Evolutionary conservation across 2,329 filamentous ascomycete genomes (phyloP).

Genomic region (Penicillium crustosum): DNA sequence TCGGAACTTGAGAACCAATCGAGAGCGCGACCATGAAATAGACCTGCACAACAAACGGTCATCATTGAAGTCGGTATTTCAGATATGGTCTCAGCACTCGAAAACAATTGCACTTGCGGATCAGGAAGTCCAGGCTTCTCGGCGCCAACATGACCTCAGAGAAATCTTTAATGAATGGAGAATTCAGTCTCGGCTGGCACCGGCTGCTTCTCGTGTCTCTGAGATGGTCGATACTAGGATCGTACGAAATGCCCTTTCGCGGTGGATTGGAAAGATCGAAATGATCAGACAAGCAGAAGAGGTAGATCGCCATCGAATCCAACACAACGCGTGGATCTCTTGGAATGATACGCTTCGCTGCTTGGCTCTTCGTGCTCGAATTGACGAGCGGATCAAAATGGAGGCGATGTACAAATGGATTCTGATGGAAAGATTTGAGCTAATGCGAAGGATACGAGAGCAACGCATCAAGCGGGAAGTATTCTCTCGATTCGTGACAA

Average conservation of each 20-base stretch:
- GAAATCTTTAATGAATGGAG: slow-evolving; percentile 45
- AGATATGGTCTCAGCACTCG: slow-evolving; percentile 37
- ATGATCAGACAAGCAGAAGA: slow-evolving; percentile 50
- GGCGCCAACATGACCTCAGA: slow-evolving; percentile 36
- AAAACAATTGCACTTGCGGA: slow-evolving; percentile 30
- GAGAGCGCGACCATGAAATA: slow-evolving; percentile 43
- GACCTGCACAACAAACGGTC: slow-evolving; percentile 32
- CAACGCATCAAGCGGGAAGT: slow-evolving; percentile 41
- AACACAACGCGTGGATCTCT: slow-evolving; percentile 58
- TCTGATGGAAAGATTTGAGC: slow-evolving; percentile 48
- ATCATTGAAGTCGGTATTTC: slow-evolving; percentile 31
- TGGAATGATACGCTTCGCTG: slow-evolving; percentile 64
- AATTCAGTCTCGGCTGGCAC: slow-evolving; percentile 44
- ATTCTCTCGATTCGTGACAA: slow-evolving; percentile 43
- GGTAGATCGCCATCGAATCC: slow-evolving; percentile 53
- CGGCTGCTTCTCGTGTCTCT: slow-evolving; percentile 44
- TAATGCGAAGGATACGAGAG: slow-evolving; percentile 43
- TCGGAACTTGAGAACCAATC: slow-evolving; percentile 39
- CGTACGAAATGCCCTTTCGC: slow-evolving; percentile 47
- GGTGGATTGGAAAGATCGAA: slow-evolving; percentile 51
- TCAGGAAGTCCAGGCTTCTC: slow-evolving; percentile 32
- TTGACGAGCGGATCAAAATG: slow-evolving; percentile 57
- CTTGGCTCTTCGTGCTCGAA: slow-evolving; percentile 52
- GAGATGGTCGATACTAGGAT: slow-evolving; percentile 48
- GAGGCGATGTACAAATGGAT: slow-evolving; percentile 63